These are phyloP conservation scores for Silene conica DNA, from an alignment of 148 eudicot genomes.

Conservation along the genomic window DNA sequence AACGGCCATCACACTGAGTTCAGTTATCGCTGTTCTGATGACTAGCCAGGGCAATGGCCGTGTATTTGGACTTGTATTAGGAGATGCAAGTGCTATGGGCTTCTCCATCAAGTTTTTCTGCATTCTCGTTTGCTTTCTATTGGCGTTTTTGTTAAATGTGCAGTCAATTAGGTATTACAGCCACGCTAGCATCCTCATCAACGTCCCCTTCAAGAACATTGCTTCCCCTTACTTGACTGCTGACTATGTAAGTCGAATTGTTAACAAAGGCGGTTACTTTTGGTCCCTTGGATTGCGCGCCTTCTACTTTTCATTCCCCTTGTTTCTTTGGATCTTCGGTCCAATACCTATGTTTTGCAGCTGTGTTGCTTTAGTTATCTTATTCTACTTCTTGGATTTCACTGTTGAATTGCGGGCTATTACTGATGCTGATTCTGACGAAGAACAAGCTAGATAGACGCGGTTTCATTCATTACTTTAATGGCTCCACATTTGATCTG, in stretches of 20 bases:
- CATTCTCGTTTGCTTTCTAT: conserved; percentile 67
- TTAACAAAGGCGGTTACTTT: conserved; percentile 73
- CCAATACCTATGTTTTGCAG: conserved; percentile 78
- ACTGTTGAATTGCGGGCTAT: conserved; percentile 36
- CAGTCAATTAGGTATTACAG: conserved; percentile 88
- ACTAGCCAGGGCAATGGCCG: conserved; percentile 25
- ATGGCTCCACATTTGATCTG: no score
- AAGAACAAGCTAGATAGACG: conserved; percentile 22
- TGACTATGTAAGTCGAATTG: conserved; percentile 53
- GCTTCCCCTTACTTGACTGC: conserved; percentile 33
- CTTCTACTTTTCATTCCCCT: conserved; percentile 78
- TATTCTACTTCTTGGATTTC: conserved; percentile 65
- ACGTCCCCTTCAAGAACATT: conserved; percentile 57
- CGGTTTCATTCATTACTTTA: no score
- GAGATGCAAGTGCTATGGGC: conserved; percentile 44
- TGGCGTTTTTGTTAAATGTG: conserved; percentile 62
- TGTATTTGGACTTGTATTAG: conserved; percentile 32
- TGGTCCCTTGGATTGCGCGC: conserved; percentile 90
- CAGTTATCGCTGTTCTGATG: conserved; percentile 79
- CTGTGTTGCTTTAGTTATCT: conserved; percentile 44
- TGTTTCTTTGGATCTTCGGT: conserved; percentile 86
- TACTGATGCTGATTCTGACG: conserved; percentile 17
- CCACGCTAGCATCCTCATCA: conserved; percentile 83
- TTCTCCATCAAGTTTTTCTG: conserved; percentile 68
- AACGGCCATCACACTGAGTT: conserved; percentile 80